These are phyloP conservation scores for Schizochytrium sp. DNA, from an alignment of 108 stramenopile genomes.

Conservation along the genomic window DNA sequence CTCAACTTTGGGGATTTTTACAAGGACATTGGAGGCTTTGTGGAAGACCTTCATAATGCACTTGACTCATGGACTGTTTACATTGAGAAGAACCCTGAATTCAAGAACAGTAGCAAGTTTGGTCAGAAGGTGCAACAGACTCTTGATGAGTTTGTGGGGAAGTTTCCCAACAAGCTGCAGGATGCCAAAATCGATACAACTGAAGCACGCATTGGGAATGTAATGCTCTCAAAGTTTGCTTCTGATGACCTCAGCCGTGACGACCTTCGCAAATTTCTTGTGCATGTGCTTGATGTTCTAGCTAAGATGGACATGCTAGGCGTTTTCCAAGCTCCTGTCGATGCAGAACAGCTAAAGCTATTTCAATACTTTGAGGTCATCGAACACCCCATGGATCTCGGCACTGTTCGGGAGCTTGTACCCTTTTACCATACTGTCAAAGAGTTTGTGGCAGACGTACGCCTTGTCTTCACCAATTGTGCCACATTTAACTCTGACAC, in stretches of 20 bases:
- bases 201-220: not conserved
- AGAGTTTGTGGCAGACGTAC: not conserved
- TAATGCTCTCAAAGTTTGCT: not conserved
- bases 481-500: not conserved
- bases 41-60: not conserved
- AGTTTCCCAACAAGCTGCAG: not conserved
- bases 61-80: not conserved
- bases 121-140: not conserved
- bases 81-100: no score
- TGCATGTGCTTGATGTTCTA: not conserved
- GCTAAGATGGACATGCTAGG: not conserved
- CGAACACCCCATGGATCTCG: conserved; percentile 79
- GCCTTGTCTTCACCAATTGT: conserved; percentile 1
- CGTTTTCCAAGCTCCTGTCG: conserved; percentile 76
- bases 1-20: conserved; percentile 54
- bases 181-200: not conserved
- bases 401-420: conserved; percentile 69
- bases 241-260: not conserved
- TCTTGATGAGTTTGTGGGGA: not conserved
- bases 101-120: not conserved
- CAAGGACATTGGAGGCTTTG: not conserved
- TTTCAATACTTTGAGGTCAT: conserved; percentile 76
- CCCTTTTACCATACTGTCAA: conserved; percentile 77
- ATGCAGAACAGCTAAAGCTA: conserved; percentile 66
- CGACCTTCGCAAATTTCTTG: not conserved